Base-by-base conservation (phyloP, 2,329 filamentous ascomycete genomes). In the Thermothelomyces thermophilus region DNA sequence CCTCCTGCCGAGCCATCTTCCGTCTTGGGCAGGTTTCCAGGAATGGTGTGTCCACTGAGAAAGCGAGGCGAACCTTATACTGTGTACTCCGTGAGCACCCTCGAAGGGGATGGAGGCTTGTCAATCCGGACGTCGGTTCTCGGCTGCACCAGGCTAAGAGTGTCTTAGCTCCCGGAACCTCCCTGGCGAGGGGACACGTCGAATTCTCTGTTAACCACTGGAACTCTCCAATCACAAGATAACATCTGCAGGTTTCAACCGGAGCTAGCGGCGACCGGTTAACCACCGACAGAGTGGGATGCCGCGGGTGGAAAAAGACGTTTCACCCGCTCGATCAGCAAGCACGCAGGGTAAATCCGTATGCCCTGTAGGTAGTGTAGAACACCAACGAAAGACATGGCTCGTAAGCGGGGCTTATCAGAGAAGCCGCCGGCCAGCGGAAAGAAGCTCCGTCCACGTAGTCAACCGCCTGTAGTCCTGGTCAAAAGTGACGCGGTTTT, bases 101-200 rank as follows among this genome's bases (percentile, higher is more conserved):
- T 40, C 46, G 41, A 53, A 22, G 24, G 16, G 24, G 26, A 53
- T 33, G 36, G 34, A 54, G 40, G 48, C 44, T 42, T 43, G 41
- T 45, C 45, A 20, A 35, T 52, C 34, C 37, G 36, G 41, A 31
- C 50, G 40, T 41, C 45, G 41, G 36, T 34, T 28, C 40, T 52
- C 34, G 47, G 37, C 46, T 55, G 56, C 50, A 56, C 52, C 53
- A 57, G 52, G 53, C 53, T 54, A 55, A 57, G 49, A 55, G 34
- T 28, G 51, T 49, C 51, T 57, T 48, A 47, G 51, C 41, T 48
- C 39, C 39, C 37, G 37, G 46, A 17, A 41, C 46, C 31, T 48
- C 36, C 48, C 46, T 44, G 44, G 53, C 24, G 36, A 51, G 44
- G n/a, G 35, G 48, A 56, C 52, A 59, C 48, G 55, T 58, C 48